Conservation (phyloP, 768 basidiomycete genomes). For the Suillus clintonianus region DNA sequence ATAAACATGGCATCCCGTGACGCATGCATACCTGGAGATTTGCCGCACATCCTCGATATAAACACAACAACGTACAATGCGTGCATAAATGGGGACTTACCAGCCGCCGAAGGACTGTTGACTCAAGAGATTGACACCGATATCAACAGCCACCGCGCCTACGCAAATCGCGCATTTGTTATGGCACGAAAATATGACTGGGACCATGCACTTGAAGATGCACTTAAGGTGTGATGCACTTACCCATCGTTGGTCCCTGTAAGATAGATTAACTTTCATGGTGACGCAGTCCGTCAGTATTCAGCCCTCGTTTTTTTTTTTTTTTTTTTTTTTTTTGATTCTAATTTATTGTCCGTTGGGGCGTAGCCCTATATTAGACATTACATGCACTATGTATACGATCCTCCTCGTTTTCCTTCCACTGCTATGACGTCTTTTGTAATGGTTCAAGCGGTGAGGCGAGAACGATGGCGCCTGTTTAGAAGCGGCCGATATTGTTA, state of each 20-base stretch:
- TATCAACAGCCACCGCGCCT: background rate
- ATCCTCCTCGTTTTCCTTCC: too few relatives aligned
- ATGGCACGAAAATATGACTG: background rate
- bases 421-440: too few relatives aligned
- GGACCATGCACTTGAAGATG: background rate
- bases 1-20: background rate
- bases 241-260: background rate
- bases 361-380: too few relatives aligned
- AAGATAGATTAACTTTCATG: background rate
- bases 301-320: background rate
- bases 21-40: background rate
- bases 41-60: background rate
- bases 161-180: background rate
- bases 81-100: background rate
- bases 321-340: too few relatives aligned
- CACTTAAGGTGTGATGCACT: background rate
- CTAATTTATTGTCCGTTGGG: too few relatives aligned
- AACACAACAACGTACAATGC: background rate
- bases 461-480: too few relatives aligned
- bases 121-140: background rate
- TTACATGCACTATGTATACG: too few relatives aligned
- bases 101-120: background rate
- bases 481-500: too few relatives aligned
- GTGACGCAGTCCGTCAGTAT: background rate
- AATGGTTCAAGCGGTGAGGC: too few relatives aligned